Conservation (phyloP, 768 basidiomycete genomes). For the Mycena venus region DNA sequence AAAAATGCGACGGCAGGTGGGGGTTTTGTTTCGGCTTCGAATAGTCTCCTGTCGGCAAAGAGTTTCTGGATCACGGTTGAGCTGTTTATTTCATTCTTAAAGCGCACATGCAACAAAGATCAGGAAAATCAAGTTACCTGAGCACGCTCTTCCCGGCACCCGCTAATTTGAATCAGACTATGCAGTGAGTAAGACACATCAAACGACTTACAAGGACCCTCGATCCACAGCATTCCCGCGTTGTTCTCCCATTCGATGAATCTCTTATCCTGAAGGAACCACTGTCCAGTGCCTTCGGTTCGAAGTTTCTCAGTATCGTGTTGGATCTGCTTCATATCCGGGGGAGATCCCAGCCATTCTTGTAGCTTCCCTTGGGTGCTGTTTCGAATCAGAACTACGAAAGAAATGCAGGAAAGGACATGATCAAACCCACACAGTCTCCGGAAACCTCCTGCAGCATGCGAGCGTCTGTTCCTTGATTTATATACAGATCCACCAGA, state of each 20-base stretch:
- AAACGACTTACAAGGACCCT: not conserved
- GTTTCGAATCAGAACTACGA: too few species aligned
- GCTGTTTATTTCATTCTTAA: not conserved
- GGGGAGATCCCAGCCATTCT: not conserved
- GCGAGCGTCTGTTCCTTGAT: not conserved
- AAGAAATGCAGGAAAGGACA: not conserved
- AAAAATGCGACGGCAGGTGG: not conserved
- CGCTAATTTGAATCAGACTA: not conserved
- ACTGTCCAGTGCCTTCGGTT: not conserved
- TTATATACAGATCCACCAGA: too few species aligned
- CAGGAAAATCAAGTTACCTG: not conserved
- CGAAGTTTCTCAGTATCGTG: not conserved
- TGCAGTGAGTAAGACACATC: too few species aligned
- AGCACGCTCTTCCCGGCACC: conserved; percentile 3
- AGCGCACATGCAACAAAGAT: not conserved
- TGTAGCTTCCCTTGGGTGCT: not conserved
- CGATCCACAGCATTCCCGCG: too few species aligned
- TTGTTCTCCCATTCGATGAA: too few species aligned
- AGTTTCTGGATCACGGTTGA: not conserved
- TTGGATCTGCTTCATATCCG: not conserved
- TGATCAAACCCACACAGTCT: not conserved
- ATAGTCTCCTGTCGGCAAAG: too few species aligned
- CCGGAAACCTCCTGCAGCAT: not conserved
- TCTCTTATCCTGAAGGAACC: too few species aligned
- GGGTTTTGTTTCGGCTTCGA: too few species aligned